These are phyloP conservation scores for Penicillium corylophilum DNA, from an alignment of 2,329 filamentous ascomycete genomes.

Conservation along the genomic window DNA sequence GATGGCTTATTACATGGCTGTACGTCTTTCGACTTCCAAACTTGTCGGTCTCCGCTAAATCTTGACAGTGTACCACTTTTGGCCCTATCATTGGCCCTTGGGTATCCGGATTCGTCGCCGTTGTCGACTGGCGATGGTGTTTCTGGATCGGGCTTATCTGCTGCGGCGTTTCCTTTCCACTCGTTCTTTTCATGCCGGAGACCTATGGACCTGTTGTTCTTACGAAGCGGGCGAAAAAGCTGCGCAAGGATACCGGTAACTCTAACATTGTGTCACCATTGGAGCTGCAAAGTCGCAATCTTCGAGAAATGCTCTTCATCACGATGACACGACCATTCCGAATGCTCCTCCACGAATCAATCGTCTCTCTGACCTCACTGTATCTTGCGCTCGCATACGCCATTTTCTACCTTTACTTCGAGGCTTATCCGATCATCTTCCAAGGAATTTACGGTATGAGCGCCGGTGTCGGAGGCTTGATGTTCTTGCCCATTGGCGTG, in stretches of 20 bases:
- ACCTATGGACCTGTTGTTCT: slow-evolving; percentile 63
- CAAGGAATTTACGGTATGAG: slow-evolving; percentile 43
- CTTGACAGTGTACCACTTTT: slow-evolving; percentile 34
- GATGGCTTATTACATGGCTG: slow-evolving; percentile 47
- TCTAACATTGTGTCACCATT: slow-evolving; percentile 58
- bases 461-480: slow-evolving; percentile 33
- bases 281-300: slow-evolving; percentile 59
- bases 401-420: slow-evolving; percentile 71
- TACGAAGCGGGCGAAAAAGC: slow-evolving; percentile 54
- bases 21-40: slow-evolving; percentile 13
- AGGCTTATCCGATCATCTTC: slow-evolving; percentile 72
- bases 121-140: slow-evolving; percentile 48
- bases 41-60: slow-evolving; percentile 2
- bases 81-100: slow-evolving; percentile 47
- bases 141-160: slow-evolving; percentile 67
- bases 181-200: slow-evolving; percentile 63
- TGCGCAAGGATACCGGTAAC: slow-evolving; percentile 60
- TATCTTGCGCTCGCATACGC: slow-evolving; percentile 71
- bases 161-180: slow-evolving; percentile 51
- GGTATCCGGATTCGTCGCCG: slow-evolving; percentile 48
- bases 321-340: slow-evolving; percentile 69
- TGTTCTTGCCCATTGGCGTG: slow-evolving; percentile 52
- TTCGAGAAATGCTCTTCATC: slow-evolving; percentile 51
- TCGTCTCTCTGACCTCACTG: slow-evolving; percentile 67
- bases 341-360: slow-evolving; percentile 70